Evolutionary conservation across 2,329 filamentous ascomycete species (phyloP).

Genomic region (Fusarium bulbicola): DNA sequence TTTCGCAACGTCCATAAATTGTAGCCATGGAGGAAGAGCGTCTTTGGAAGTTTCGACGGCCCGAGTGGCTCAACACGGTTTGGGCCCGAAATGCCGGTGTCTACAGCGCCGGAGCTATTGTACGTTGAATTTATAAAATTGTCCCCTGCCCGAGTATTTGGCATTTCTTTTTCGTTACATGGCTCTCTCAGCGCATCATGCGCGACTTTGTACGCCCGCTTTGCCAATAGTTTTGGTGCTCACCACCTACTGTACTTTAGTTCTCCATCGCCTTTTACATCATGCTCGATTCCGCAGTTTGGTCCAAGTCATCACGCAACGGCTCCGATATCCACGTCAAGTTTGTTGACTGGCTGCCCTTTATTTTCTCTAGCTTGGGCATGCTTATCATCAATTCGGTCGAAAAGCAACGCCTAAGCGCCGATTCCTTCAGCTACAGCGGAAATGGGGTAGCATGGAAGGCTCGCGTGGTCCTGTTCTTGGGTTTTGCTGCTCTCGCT

Average conservation of each 20-base stretch:
- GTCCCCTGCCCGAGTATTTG: neutral
- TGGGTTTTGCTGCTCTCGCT: conserved; percentile 71
- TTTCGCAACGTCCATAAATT: neutral
- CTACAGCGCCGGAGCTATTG: conserved; percentile 69
- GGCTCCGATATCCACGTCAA: conserved; percentile 68
- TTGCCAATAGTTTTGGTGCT: conserved; percentile 3
- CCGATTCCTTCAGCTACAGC: conserved; percentile 70
- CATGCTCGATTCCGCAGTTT: conserved; percentile 73
- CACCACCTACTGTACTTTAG: conserved; percentile 42
- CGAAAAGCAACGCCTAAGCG: conserved; percentile 71
- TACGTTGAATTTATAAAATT: conserved; percentile 51
- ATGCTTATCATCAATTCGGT: conserved; percentile 78
- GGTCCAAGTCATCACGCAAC: conserved; percentile 70
- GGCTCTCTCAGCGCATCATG: neutral
- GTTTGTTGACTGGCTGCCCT: conserved; percentile 75
- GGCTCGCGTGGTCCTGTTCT: conserved; percentile 72
- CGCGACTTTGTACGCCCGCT: neutral
- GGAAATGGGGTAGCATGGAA: conserved; percentile 74
- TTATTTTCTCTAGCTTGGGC: conserved; percentile 72
- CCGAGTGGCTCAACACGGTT: conserved; percentile 72
- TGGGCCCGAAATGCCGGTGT: conserved; percentile 71
- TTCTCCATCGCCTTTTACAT: conserved; percentile 76
- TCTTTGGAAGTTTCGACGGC: conserved; percentile 73
- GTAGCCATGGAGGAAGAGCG: conserved; percentile 69
- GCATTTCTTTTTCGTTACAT: neutral